Percentiles rank a stretch among this genome's conserved stretches.
These are phyloP conservation scores for Globisporangium barbulae DNA, from an alignment of 352 stramenopile genomes.

Conservation along the genomic window DNA sequence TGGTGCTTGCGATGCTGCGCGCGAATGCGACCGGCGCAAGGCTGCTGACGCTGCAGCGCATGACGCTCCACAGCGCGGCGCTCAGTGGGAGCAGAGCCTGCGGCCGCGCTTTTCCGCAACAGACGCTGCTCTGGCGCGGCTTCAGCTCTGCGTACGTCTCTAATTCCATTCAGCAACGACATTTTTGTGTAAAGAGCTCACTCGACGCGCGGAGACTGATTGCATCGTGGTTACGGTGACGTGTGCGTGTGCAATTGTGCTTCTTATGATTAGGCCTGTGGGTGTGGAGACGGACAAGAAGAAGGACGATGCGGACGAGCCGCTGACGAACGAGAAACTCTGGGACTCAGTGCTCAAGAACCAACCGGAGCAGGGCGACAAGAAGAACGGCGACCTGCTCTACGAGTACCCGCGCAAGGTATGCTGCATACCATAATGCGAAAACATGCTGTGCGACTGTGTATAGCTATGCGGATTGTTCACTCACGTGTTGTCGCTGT, in stretches of 20 bases:
- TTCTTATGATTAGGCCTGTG: background rate
- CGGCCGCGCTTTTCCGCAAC: background rate
- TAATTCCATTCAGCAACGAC: background rate
- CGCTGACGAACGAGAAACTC: conserved; percentile 66
- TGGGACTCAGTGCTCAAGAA: conserved; percentile 66
- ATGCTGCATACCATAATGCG: background rate
- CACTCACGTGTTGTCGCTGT: background rate
- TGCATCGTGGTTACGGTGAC: background rate
- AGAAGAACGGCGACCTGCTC: conserved; percentile 63
- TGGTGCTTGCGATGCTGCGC: conserved; percentile 8
- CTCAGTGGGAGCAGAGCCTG: background rate
- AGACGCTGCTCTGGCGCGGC: conserved; percentile 14
- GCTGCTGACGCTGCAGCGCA: conserved; percentile 15
- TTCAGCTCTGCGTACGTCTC: conserved; percentile 40
- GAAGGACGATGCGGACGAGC: conserved; percentile 28
- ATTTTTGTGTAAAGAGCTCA: background rate
- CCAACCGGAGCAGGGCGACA: conserved; percentile 46
- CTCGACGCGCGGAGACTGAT: background rate
- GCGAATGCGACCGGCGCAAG: background rate
- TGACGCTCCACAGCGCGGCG: conserved; percentile 5
- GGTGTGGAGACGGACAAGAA: conserved; percentile 18
- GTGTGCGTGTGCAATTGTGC: background rate
- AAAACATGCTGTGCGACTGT: background rate
- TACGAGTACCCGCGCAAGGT: conserved; percentile 87
- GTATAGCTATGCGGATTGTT: background rate